Evolutionary conservation across 495 filamentous ascomycete genomes (phyloP).

Genomic region (Parathielavia appendiculata): DNA sequence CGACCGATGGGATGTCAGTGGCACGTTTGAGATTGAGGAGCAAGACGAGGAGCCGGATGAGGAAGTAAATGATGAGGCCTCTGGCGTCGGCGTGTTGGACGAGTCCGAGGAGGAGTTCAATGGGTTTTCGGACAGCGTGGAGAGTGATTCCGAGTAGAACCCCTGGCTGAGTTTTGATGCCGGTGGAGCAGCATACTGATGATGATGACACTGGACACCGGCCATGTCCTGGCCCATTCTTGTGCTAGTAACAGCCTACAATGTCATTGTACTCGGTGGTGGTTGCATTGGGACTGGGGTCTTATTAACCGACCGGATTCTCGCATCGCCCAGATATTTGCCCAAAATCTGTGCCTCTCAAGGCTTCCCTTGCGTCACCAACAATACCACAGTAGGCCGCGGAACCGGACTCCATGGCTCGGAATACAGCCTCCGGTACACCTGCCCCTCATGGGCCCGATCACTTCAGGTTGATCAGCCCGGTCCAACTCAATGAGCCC

Average conservation of each 20-base stretch:
- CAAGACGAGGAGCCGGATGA: slow-evolving; percentile 37
- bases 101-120: slow-evolving; percentile 46
- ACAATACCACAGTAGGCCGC: neutral
- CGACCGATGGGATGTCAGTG: slow-evolving; percentile 89
- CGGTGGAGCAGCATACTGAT: neutral
- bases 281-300: neutral
- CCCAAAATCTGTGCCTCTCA: neutral
- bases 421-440: neutral
- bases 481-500: neutral
- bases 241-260: neutral
- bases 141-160: slow-evolving; percentile 40
- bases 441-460: neutral
- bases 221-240: neutral
- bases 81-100: slow-evolving; percentile 27
- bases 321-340: neutral
- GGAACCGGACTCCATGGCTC: neutral
- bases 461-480: neutral
- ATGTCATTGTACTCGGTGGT: neutral
- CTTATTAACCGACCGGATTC: neutral
- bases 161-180: neutral
- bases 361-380: neutral
- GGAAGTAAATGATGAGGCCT: slow-evolving; percentile 24
- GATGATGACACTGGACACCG: neutral
- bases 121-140: slow-evolving; percentile 41
- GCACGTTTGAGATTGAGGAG: slow-evolving; percentile 56